Base-by-base conservation (phyloP, 768 basidiomycete species). In the Hygrocybe punicea region DNA sequence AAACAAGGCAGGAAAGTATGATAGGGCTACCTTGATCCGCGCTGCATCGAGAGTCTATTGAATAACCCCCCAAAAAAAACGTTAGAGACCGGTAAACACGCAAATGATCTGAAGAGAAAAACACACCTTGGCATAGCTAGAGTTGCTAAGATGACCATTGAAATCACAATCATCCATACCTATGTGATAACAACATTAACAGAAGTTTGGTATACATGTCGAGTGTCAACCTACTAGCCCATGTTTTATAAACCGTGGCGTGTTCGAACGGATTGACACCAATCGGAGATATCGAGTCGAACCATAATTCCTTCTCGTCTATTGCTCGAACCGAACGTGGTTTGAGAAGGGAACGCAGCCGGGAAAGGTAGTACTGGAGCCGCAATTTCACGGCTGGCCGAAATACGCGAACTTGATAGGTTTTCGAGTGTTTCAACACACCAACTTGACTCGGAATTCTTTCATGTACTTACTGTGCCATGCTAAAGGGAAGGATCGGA, bases 91-190 rank as follows among this genome's bases (percentile, higher is more conserved):
- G 21, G 37, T 9, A 10, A 33, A 33, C 5, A n/a, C 16, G n/a
- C n/a, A n/a, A n/a, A n/a, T n/a, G n/a, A 24, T n/a, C 19, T 16
- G 35, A 55, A n/a, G 14, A 9, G n/a, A n/a, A n/a, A 8, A 17
- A 62, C 73, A 14, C 56, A 82, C 86, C 77, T 89, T 91, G 4
- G 87, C 81, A 60, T 92, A 93, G 52, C 83, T 85, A 0, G 89
- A 90, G 65, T 93, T 93, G 67, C 87, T 90, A 57, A 92, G 75
- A 64, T 93, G 90, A 11, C 79, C 67, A 65, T 88, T 83, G 63
- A 84, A 85, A 69, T 93, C 91, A 42, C 80, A 78, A 44, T 91
- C 90, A 60, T 91, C 89, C 6, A 84, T 62, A 55, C 78, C 87
- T 87, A 53, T 8, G 50, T 13, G 44, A 34, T 6, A n/a, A 17